Evolutionary conservation across 2,329 filamentous ascomycete species (phyloP), one percentile per base, ranked within the genome.

Genomic region (Ilyonectria robusta): DNA sequence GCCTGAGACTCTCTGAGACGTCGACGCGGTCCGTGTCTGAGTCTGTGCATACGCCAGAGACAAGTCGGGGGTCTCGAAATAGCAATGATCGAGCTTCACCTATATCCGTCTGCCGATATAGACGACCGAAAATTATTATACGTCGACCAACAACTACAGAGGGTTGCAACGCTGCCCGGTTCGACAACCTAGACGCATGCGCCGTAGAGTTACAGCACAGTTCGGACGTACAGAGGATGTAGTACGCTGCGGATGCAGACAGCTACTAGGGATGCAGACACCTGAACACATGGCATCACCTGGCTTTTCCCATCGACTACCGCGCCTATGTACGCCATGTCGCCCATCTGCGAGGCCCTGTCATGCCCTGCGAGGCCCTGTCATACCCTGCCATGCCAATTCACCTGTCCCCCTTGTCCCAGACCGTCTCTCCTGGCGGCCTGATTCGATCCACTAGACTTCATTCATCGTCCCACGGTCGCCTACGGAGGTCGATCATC

Each of bases 221-320:
- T 17, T 42, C 31, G 17, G 19, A 48, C 29, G 33, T 44, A 59
- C 48, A 42, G 40, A 59, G 26, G 4, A 26, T 26, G 23, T 26
- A 26, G 44, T 50, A 37, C 56, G 29, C 50, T 54, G 48, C 46
- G 23, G 46, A 29, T 48, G 58, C 47, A 51, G 11, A 51, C 54
- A 33, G 40, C 15, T 42, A 42, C 21, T 21, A 21, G 40, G 15
- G 40, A 42, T 35, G 50, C 50, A 54, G 37, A 53, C 47, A 37
- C 40, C 50, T 21, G 40, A 19, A 55, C 46, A 55, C 50, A 55
- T 55, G 53, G 61, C 54, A 56, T 48, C 29, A 47, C 29, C 21
- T 58, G 53, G 60, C 29, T 11, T 46, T 59, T 46, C 48, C 19
- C 31, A 44, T 64, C 62, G 62, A 55, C 50, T 65, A 65, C 50